A percentile compares a stretch with the other conserved stretches of the same genome.
phyloP scores from a whole-genome alignment of 2,329 filamentous ascomycete genomes.

The Hypoxylon rubiginosum region DNA sequence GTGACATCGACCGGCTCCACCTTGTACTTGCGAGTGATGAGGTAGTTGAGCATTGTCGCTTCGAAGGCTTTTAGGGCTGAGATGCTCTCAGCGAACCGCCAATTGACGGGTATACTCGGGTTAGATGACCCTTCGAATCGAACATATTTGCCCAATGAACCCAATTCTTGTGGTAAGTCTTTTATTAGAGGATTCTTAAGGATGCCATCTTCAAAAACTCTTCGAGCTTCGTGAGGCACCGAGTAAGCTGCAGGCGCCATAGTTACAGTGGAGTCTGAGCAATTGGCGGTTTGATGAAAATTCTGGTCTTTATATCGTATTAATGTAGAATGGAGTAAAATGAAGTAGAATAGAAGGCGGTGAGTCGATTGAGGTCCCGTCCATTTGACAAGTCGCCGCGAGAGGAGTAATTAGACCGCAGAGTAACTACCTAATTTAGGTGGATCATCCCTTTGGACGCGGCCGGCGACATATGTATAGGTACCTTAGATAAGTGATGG shows the following conservation, averaged over 20 bases:
- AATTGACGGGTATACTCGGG: conserved; percentile 67
- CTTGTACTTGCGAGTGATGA: conserved; percentile 62
- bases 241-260: conserved; percentile 39
- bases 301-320: too few relatives aligned
- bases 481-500: too few relatives aligned
- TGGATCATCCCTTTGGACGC: too few relatives aligned
- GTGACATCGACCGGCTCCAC: conserved; percentile 55
- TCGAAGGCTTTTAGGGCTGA: conserved; percentile 64
- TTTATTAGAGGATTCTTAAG: conserved; percentile 58
- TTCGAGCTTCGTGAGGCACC: conserved; percentile 47
- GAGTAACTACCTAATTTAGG: too few relatives aligned
- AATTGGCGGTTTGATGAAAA: too few relatives aligned
- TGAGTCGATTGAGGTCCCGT: too few relatives aligned
- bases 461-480: too few relatives aligned
- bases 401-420: too few relatives aligned
- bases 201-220: conserved; percentile 56
- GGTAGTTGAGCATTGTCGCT: conserved; percentile 59
- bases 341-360: too few relatives aligned
- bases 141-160: conserved; percentile 53
- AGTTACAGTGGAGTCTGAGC: not conserved
- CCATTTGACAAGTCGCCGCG: not conserved
- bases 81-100: conserved; percentile 68
- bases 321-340: too few relatives aligned
- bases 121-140: conserved; percentile 58
- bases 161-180: conserved; percentile 53